Evolutionary conservation across 2,329 filamentous ascomycete species (phyloP).

Genomic region (Coniella lustricola): DNA sequence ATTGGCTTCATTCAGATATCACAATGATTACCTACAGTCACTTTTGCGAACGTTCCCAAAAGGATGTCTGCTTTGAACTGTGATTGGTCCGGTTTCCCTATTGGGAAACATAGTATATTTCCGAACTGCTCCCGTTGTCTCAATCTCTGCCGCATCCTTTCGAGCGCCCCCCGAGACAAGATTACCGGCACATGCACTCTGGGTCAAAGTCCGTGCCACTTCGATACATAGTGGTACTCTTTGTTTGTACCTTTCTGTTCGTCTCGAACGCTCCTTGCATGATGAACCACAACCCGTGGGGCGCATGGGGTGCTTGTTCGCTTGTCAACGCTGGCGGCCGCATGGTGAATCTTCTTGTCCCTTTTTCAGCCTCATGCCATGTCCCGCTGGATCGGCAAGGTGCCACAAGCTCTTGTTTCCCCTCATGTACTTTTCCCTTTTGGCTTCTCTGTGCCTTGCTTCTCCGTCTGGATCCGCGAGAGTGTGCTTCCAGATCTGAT

Average conservation of each 20-base stretch:
- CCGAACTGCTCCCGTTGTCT: neutral
- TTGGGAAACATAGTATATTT: neutral
- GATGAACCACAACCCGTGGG: neutral
- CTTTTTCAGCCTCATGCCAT: constrained; percentile 3
- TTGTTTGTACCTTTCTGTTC: neutral
- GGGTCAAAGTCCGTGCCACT: neutral
- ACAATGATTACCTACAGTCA: neutral
- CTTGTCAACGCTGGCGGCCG: no score
- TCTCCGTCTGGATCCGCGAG: neutral
- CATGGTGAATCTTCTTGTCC: no score
- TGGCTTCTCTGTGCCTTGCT: neutral
- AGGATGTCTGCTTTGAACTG: no score
- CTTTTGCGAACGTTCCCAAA: neutral
- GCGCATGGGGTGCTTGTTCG: no score
- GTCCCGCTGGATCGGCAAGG: constrained; percentile 1
- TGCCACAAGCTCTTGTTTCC: neutral
- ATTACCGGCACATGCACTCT: neutral
- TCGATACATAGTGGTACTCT: no score
- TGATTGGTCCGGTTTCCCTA: no score
- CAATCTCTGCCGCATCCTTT: neutral
- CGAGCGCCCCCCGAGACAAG: neutral
- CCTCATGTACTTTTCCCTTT: neutral
- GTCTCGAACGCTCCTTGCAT: neutral
- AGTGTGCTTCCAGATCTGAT: no score
- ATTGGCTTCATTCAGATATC: neutral